Evolutionary conservation across 2,329 filamentous ascomycete genomes (phyloP).

Genomic region (Cladosporium sp.): DNA sequence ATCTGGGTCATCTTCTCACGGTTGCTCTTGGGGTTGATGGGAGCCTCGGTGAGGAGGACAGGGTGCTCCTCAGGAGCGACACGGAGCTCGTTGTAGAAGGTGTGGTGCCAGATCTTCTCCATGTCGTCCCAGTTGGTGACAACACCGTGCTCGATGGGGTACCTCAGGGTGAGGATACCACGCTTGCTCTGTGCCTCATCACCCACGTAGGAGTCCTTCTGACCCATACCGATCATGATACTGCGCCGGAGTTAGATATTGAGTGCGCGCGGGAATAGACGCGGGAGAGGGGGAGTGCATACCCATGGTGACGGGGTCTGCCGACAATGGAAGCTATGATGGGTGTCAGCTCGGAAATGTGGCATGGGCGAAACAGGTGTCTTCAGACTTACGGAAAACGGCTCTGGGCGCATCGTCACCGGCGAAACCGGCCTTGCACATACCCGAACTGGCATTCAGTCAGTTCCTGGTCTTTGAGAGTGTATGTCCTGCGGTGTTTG

Average conservation of each 20-base stretch:
- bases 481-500: slow-evolving; percentile 18
- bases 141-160: slow-evolving; percentile 99
- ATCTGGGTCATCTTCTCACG: slow-evolving; percentile 99
- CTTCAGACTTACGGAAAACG: slow-evolving; percentile 91
- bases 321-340: slow-evolving; percentile 93
- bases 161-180: slow-evolving; percentile 99
- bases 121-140: slow-evolving; percentile 99
- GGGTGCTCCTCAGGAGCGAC: slow-evolving; percentile 99
- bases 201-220: slow-evolving; percentile 99
- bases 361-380: slow-evolving; percentile 17
- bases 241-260: slow-evolving; percentile 55
- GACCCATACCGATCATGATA: slow-evolving; percentile 99
- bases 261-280: slow-evolving; percentile 7
- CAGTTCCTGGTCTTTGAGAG: slow-evolving; percentile 25
- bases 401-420: slow-evolving; percentile 99
- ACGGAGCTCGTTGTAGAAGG: slow-evolving; percentile 99
- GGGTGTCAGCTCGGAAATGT: slow-evolving; percentile 17
- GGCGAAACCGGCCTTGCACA: slow-evolving; percentile 99
- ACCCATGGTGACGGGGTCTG: slow-evolving; percentile 99
- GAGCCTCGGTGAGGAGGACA: slow-evolving; percentile 96
- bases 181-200: slow-evolving; percentile 99
- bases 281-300: slow-evolving; percentile 45
- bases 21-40: slow-evolving; percentile 99
- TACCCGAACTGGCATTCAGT: slow-evolving; percentile 77
- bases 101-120: slow-evolving; percentile 99